A percentile compares a stretch with the other conserved stretches of the same genome.
Conservation (phyloP, 2,329 filamentous ascomycete species). For the Cytospora piceae region DNA sequence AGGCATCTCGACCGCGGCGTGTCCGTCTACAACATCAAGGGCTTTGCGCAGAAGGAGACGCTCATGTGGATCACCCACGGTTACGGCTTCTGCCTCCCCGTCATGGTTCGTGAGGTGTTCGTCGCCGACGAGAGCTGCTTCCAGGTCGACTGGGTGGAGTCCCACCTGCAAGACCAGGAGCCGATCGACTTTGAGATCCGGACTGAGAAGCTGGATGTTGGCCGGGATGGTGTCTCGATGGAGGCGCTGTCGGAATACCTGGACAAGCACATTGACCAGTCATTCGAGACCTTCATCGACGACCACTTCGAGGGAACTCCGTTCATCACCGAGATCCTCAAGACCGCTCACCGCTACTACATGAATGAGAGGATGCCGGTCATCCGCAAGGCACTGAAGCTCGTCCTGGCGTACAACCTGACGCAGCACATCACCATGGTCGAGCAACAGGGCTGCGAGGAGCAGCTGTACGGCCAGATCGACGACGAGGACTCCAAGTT, state of each 20-base stretch:
- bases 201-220: constrained; percentile 87
- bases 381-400: constrained; percentile 92
- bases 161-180: constrained; percentile 66
- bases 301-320: constrained; percentile 95
- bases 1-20: constrained; percentile 85
- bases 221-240: constrained; percentile 82
- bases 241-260: constrained; percentile 87
- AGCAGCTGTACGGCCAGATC: constrained; percentile 78
- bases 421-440: constrained; percentile 95
- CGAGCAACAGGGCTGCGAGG: constrained; percentile 83
- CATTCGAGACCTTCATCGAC: constrained; percentile 91
- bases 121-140: constrained; percentile 93
- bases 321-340: constrained; percentile 93
- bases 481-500: constrained; percentile 85
- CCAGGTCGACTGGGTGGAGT: constrained; percentile 91
- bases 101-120: constrained; percentile 91
- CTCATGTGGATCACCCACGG: constrained; percentile 94
- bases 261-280: constrained; percentile 89
- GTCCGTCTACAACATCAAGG: constrained; percentile 94
- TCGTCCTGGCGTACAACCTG: constrained; percentile 93
- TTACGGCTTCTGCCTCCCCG: constrained; percentile 89
- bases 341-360: constrained; percentile 94
- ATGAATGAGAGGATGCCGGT: constrained; percentile 84
- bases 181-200: constrained; percentile 82
- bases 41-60: constrained; percentile 68